Base-by-base conservation (phyloP, 2,329 filamentous ascomycete genomes). In the Celoporthe dispersa region DNA sequence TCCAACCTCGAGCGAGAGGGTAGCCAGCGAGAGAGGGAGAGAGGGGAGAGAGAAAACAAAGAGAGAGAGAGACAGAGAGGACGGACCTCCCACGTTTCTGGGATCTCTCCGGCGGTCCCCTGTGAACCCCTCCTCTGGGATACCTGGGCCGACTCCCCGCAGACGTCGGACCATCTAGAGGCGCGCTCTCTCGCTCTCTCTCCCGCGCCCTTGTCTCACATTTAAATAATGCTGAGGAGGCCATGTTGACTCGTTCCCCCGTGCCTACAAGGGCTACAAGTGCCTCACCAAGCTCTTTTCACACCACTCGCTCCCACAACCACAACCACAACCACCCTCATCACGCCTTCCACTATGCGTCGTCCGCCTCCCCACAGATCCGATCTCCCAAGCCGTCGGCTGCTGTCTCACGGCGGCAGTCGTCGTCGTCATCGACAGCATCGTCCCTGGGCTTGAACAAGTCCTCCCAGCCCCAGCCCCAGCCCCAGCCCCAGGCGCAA, bases 241-340 rank as follows among this genome's bases (percentile, higher is more conserved):
- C 80, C 83, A 88, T 88, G 86, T 84, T 88, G 84, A 86, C 85
- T 79, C 86, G 85, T 77, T 88, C 86, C 76, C 85, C 86, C 72
- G 80, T 84, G 74, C 80, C 84, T 76, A 78, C 84, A 77, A 79
- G 80, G 76, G 81, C 85, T 75, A 81, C 84, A 80, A 87, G 83
- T 82, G 82, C 84, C 77, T 87, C 86, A 65, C 85, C 86, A 72
- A 80, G 76, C 75, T 79, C 80, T 75, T 81, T 84, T 68, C 78
- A 76, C 72, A 66, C 68, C 48, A 74, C 64, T 9, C 63, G 63
- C 31, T 33, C 63, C 8, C 48, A 48, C 63, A 74, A 62, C 16
- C 28, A 48, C 63, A 74, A 62, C 16, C 28, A 33, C 55, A 37
- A 37, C 57, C 57, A 60, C 57, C 33, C 57, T n/a, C 44, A 48